Conservation (phyloP, 169 alveolate genomes). For the Cryptosporidium canis region DNA sequence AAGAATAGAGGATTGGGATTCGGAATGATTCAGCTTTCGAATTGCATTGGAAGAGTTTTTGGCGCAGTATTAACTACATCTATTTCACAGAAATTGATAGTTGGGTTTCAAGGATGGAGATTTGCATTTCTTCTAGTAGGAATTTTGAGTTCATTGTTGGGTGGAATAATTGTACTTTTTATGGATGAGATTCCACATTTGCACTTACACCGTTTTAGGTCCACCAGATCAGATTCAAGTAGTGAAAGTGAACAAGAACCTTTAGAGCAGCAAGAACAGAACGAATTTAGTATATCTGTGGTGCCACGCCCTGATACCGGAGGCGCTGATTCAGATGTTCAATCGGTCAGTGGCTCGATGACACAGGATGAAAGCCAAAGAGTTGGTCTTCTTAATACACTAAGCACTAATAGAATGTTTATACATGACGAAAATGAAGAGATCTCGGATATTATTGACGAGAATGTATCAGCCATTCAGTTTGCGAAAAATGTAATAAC, state of each 20-base stretch:
- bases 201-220: slow-evolving; percentile 36
- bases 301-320: slow-evolving; percentile 72
- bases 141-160: slow-evolving; percentile 77
- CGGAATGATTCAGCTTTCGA: slow-evolving; percentile 85
- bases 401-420: neutral
- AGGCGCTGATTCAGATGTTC: slow-evolving; percentile 60
- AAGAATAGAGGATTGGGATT: slow-evolving; percentile 81
- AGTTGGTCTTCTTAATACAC: slow-evolving; percentile 1
- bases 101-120: slow-evolving; percentile 84
- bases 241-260: slow-evolving; percentile 20
- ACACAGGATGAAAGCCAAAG: slow-evolving; percentile 31
- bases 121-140: slow-evolving; percentile 84
- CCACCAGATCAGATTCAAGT: neutral
- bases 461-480: slow-evolving; percentile 22
- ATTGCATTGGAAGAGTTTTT: slow-evolving; percentile 84
- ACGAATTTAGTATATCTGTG: slow-evolving; percentile 46
- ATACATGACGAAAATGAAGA: slow-evolving; percentile 41
- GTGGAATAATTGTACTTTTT: slow-evolving; percentile 80
- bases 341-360: slow-evolving; percentile 8
- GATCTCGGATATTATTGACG: slow-evolving; percentile 21
- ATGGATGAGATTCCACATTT: slow-evolving; percentile 82
- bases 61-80: slow-evolving; percentile 88
- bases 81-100: slow-evolving; percentile 80
- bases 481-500: slow-evolving; percentile 45
- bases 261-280: slow-evolving; percentile 44